Conservation (phyloP, 2,329 filamentous ascomycete genomes). For the Didymella sp. region DNA sequence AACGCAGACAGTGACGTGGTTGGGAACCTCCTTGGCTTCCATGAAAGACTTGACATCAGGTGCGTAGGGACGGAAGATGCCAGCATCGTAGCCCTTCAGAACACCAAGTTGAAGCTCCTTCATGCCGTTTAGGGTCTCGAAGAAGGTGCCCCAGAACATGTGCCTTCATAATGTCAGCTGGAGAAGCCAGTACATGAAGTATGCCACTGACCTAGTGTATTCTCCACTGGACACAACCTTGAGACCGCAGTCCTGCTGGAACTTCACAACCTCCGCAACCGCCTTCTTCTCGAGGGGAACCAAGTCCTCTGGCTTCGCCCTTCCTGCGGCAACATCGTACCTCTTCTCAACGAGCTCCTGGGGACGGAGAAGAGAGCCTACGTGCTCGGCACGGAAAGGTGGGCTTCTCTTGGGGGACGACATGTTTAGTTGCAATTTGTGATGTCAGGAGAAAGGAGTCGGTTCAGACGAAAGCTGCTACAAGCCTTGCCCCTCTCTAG, state of each 20-base stretch:
- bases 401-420: conserved; percentile 51
- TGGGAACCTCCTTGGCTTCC: conserved; percentile 61
- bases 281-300: conserved; percentile 68
- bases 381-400: conserved; percentile 75
- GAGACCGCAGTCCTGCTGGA: conserved; percentile 69
- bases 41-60: conserved; percentile 69
- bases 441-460: conserved; percentile 8
- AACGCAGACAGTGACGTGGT: conserved; percentile 63
- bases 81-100: conserved; percentile 56
- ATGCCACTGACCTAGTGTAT: conserved; percentile 55
- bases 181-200: neutral
- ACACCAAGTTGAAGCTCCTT: conserved; percentile 56
- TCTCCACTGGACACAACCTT: conserved; percentile 73
- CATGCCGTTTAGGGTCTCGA: conserved; percentile 63
- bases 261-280: conserved; percentile 69
- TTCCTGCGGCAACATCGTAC: conserved; percentile 58
- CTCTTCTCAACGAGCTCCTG: conserved; percentile 66
- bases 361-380: conserved; percentile 74
- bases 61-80: conserved; percentile 65
- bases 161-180: conserved; percentile 42
- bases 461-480: conserved; percentile 10
- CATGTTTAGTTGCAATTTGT: conserved; percentile 42
- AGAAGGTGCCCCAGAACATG: conserved; percentile 66
- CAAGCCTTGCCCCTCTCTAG: conserved; percentile 32
- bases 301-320: conserved; percentile 57